phyloP scores from a whole-genome alignment of 2,329 filamentous ascomycete species.

The Fusarium hainanense region DNA sequence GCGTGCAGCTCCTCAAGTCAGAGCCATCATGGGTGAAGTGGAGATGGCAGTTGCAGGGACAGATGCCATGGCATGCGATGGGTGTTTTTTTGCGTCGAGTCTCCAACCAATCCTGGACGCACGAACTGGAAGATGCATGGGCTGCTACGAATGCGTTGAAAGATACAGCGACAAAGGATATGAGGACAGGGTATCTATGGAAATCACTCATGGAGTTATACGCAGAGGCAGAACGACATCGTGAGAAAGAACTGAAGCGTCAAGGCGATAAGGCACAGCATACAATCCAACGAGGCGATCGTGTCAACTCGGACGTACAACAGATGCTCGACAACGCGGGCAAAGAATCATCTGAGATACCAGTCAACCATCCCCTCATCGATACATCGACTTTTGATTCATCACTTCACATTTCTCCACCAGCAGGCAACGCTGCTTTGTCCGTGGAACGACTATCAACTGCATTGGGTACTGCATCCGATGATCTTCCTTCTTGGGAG shows the following conservation, averaged over 20 bases:
- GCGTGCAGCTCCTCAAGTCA: conserved; percentile 35
- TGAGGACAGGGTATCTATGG: conserved; percentile 32
- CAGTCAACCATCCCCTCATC: conserved; percentile 15
- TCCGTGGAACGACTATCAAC: conserved; percentile 15
- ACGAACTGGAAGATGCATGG: conserved; percentile 42
- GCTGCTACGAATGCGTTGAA: conserved; percentile 16
- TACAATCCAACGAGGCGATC: not conserved
- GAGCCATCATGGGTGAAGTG: conserved; percentile 41
- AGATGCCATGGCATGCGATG: conserved; percentile 46
- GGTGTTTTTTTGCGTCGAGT: conserved; percentile 40
- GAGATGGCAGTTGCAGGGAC: conserved; percentile 48
- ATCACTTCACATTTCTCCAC: conserved; percentile 5
- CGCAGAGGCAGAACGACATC: conserved; percentile 15
- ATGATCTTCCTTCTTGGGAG: conserved; percentile 25
- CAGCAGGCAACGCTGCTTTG: not conserved
- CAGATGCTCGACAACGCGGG: conserved; percentile 11
- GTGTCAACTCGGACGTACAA: conserved; percentile 2
- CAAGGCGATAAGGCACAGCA: conserved; percentile 8
- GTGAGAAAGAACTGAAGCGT: conserved; percentile 17
- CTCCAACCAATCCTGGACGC: conserved; percentile 36
- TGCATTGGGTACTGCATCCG: conserved; percentile 5
- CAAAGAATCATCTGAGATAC: not conserved
- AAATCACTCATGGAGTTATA: conserved; percentile 24
- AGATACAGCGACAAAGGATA: conserved; percentile 1
- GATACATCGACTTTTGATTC: conserved; percentile 17